Conservation (phyloP, 2,329 filamentous ascomycete genomes). For the Colletotrichum sp. region DNA sequence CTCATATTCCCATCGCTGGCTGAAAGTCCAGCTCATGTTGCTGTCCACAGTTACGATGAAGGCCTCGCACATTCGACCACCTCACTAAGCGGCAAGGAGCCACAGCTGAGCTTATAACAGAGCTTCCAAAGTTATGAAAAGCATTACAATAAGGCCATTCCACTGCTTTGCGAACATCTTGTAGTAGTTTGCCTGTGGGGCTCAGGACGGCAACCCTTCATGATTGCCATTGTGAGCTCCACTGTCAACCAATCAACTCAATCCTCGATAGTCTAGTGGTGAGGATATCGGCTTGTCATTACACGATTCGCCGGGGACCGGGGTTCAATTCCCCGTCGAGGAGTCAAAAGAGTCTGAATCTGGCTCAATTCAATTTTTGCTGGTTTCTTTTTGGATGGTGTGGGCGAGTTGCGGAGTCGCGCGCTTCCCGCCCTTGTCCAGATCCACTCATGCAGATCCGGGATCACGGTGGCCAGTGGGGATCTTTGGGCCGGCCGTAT, state of each 20-base stretch:
- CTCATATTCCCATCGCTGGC: not conserved
- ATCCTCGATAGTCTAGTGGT: not conserved
- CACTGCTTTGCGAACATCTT: not conserved
- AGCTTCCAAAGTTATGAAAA: accelerated
- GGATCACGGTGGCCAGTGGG: not conserved
- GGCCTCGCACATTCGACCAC: not conserved
- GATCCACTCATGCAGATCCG: not conserved
- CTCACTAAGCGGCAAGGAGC: not conserved
- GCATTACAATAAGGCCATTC: not conserved
- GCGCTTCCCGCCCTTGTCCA: not conserved
- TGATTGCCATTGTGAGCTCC: accelerated
- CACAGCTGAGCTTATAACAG: accelerated
- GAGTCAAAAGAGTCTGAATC: not conserved
- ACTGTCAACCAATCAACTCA: not conserved
- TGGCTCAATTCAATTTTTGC: not conserved
- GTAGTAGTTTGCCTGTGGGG: not conserved
- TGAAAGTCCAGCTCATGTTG: accelerated
- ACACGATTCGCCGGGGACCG: not conserved
- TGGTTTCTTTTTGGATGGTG: not conserved
- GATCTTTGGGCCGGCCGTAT: not conserved
- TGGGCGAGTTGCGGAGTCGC: not conserved
- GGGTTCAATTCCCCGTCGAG: not conserved
- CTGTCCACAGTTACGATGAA: not conserved
- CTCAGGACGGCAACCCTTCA: not conserved
- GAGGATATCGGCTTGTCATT: not conserved